Conservation (phyloP, 1,139 yeast species). For the Taphrina wiesneri region DNA sequence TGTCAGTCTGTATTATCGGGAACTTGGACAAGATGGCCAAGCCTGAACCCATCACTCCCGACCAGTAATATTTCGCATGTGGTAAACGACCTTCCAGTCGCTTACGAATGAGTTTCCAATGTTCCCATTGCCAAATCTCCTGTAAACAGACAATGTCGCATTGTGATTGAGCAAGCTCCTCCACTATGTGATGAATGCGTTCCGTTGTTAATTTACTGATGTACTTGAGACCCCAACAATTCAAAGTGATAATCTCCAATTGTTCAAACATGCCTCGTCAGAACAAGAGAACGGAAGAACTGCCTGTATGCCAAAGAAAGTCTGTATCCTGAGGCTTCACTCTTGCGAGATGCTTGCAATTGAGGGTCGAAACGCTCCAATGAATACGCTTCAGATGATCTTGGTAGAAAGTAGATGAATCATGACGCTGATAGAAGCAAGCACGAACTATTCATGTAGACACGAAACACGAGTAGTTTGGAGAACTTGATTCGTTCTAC, state of each 20-base stretch:
- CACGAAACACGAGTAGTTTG: too few species aligned
- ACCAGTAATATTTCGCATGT: slow-evolving; percentile 64
- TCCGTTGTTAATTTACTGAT: slow-evolving; percentile 68
- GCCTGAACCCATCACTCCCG: slow-evolving; percentile 92
- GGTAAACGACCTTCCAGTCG: slow-evolving; percentile 58
- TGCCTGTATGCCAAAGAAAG: too few species aligned
- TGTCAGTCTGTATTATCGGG: slow-evolving; percentile 75
- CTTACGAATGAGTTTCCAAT: slow-evolving; percentile 65
- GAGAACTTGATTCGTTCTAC: too few species aligned
- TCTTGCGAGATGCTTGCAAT: too few species aligned
- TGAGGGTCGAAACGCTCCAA: too few species aligned
- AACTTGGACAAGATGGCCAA: slow-evolving; percentile 77
- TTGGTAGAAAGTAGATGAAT: too few species aligned
- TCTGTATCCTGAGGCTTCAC: too few species aligned
- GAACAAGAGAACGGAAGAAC: too few species aligned
- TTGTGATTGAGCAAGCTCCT: slow-evolving; percentile 56
- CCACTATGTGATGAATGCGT: slow-evolving; percentile 74
- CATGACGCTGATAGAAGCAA: too few species aligned
- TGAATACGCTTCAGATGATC: too few species aligned
- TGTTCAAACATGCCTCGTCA: too few species aligned
- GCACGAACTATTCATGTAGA: too few species aligned
- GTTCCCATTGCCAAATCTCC: slow-evolving; percentile 87
- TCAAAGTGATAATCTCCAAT: slow-evolving; percentile 25
- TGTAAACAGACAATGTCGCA: slow-evolving; percentile 88
- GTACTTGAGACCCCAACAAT: slow-evolving; percentile 87